These are phyloP conservation scores for Musa beccarii DNA, from an alignment of 176 grass and related monocot genomes.

Conservation along the genomic window DNA sequence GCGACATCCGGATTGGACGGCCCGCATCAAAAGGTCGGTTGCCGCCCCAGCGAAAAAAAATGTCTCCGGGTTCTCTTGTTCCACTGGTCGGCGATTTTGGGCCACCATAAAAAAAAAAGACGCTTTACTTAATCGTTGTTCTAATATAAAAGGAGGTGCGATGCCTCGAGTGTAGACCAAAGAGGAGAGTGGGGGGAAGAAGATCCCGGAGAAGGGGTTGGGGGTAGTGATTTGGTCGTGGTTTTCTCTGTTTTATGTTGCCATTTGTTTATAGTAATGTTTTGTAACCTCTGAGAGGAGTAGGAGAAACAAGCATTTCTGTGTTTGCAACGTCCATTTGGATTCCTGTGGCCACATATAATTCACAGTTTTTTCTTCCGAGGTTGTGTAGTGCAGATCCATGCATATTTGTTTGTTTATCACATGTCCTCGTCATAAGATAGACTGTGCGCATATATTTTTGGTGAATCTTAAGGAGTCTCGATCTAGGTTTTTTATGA, in stretches of 20 bases:
- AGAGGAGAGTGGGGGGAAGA: not conserved
- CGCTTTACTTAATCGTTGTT: not conserved
- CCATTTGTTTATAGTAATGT: too few species aligned
- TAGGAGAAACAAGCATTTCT: too few species aligned
- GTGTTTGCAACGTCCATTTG: too few species aligned
- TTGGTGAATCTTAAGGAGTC: not conserved
- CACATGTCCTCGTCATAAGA: too few species aligned
- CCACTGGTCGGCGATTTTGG: not conserved
- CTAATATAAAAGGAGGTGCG: not conserved
- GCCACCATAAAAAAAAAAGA: not conserved
- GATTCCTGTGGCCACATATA: not conserved
- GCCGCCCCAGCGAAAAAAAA: slow-evolving; percentile 40
- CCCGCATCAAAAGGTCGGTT: slow-evolving; percentile 31
- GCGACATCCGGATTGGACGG: slow-evolving; percentile 28
- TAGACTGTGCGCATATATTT: not conserved
- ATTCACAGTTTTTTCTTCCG: not conserved
- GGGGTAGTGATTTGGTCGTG: not conserved
- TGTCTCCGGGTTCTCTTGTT: slow-evolving; percentile 26
- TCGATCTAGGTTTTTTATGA: not conserved
- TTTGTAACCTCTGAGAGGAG: too few species aligned
- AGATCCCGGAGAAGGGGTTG: not conserved
- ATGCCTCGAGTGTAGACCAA: not conserved
- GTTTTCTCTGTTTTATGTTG: too few species aligned
- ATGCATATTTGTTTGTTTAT: too few species aligned
- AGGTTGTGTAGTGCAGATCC: too few species aligned